phyloP scores from a whole-genome alignment of 208 protist genomes.

The Vickermania spadyakhi region DNA sequence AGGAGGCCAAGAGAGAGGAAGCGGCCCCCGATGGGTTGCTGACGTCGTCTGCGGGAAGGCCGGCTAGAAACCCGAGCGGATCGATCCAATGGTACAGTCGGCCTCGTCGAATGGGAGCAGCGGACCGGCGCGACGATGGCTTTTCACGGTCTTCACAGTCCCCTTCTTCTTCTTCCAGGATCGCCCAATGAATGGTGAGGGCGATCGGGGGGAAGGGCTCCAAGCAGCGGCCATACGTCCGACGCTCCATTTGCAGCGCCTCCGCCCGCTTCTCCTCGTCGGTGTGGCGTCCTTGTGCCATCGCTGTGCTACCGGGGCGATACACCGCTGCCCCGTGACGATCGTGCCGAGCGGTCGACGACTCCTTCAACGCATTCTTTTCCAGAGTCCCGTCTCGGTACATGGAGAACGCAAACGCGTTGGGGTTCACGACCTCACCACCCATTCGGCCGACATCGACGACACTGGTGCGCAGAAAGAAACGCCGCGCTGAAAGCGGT shows the following conservation, averaged over 20 bases:
- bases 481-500: slow-evolving; percentile 6
- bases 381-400: slow-evolving; percentile 31
- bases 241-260: slow-evolving; percentile 14
- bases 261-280: slow-evolving; percentile 15
- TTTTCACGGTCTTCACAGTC: background rate
- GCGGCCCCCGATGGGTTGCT: background rate
- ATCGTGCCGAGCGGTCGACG: background rate
- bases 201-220: slow-evolving; percentile 66
- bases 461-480: slow-evolving; percentile 52
- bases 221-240: slow-evolving; percentile 22
- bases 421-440: slow-evolving; percentile 1
- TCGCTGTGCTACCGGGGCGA: background rate
- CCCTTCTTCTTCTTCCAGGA: slow-evolving; percentile 9
- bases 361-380: background rate
- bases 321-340: background rate
- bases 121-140: background rate
- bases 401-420: slow-evolving; percentile 67
- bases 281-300: slow-evolving; percentile 6
- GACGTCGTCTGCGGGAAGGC: background rate
- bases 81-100: background rate
- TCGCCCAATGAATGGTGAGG: slow-evolving; percentile 47
- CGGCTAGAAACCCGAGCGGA: background rate
- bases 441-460: slow-evolving; percentile 43
- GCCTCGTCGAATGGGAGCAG: background rate
- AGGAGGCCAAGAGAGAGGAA: background rate